Base-by-base conservation (phyloP, 208 protist genomes). In the Trypanosoma congolense region DNA sequence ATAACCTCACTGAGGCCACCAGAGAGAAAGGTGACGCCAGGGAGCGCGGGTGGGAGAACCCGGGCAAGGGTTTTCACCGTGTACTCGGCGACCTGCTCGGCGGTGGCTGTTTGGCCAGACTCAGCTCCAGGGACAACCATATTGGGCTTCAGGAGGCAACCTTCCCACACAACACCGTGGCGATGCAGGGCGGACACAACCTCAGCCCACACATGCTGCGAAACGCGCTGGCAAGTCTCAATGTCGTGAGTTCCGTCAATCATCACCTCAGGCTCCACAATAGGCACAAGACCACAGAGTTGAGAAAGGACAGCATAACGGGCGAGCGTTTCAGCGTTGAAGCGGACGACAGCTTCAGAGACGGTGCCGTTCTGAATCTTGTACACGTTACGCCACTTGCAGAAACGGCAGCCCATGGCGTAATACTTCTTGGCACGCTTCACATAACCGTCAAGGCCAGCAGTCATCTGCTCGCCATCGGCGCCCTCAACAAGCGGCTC, bases 201-300 rank as follows among this genome's bases (percentile, higher is more conserved):
- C 57, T 75, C 80, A 40, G 69, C 25, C 85, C 83, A 88, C 64
- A 90, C 85, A 61, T 77, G 75, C 77, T 97, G 61, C 4, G 94
- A 96, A 24, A 93, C 76, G 42, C 65, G 46, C 62, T 89, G 80
- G 44, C 67, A 96, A 21, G 63, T 76, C 30, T 96, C 87, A 52
- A 98, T 83, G 56, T 80, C 70, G 80, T 99, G 97, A 35, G 71
- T 77, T 56, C 97, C 97, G 47, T 98, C 95, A 65, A 97, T 97
- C 73, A 97, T 90, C 53, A 96, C 80, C 73, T 99, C 96, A 19
- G 97, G 97, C 77, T 98, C 97, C 50, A 99, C 93, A 64, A 99
- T 99, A 35, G 97, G 97, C 40, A 98, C 96, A 12, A 99, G 77
- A 54, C 97, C 97, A 68, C 87, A 87, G 54, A 80, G 68, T 83